Base-by-base conservation (phyloP, 768 basidiomycete genomes). In the Mrakia frigida region DNA sequence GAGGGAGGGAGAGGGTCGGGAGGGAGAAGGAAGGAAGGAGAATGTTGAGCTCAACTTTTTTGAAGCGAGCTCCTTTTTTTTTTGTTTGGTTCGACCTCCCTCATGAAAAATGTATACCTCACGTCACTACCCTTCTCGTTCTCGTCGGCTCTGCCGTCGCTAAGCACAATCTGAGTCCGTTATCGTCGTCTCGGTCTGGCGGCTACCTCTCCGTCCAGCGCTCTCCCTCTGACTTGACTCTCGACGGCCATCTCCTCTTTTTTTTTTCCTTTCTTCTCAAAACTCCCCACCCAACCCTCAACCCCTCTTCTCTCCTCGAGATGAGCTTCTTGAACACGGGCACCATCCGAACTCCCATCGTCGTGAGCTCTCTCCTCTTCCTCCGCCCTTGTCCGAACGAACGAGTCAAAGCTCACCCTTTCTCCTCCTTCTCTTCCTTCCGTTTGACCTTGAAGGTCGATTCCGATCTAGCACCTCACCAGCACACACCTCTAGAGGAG, bases 401-500 rank as follows among this genome's bases (percentile, higher is more conserved):
- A 43, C 43, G 2, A 11, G 11, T 21, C 46, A 18, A 43, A 56
- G 56, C 56, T 56, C 56, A 56, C 56, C 56, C 25, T 18, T n/a
- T n/a, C 25, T 28, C 46, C 16, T 56, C 6, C 56, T 56, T 28
- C 56, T 13, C 23, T 53, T 23, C 3, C 53, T 53, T 6, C 6
- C 56, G 46, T 43, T 43, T 6, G 46, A 50, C n/a, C n/a, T n/a
- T 28, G 9, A 25, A 56, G 56, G 13, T 18, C 18, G 56, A 50
- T 50, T 18, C 28, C 25, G 56, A 56, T 25, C 25, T 7, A 1
- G 56, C 56, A 3, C 73, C 73, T 43, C 75, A 76, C n/a, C 3
- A 18, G 41, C 2, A 39, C 31, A 76, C 75, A 23, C 69, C 75
- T 2, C 35, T 56, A 7, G 75, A 76, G 18, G 75, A 70, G 60